A percentile compares a stretch with the other conserved stretches of the same genome.
These are phyloP conservation scores for Cavenderia fasciculata DNA, from an alignment of 78 protist genomes.

Conservation along the genomic window DNA sequence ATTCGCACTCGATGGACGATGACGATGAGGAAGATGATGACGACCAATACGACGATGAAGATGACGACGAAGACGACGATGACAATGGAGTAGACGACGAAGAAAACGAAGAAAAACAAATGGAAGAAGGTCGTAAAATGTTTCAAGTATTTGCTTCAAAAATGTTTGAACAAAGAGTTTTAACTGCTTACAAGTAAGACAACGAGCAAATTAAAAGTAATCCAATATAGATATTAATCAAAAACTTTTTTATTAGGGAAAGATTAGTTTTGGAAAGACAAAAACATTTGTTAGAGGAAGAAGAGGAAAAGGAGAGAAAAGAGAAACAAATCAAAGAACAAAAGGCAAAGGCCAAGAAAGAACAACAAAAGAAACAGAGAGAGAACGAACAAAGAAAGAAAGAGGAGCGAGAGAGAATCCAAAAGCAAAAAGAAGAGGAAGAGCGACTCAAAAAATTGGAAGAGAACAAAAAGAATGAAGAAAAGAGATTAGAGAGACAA, in stretches of 20 bases:
- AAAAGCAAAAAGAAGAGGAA: slow-evolving; percentile 44
- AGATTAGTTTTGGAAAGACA: slow-evolving; percentile 62
- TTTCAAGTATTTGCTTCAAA: slow-evolving; percentile 82
- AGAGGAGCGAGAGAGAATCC: slow-evolving; percentile 57
- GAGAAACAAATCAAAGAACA: slow-evolving; percentile 43
- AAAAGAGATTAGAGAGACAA: slow-evolving; percentile 67
- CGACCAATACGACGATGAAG: slow-evolving; percentile 21
- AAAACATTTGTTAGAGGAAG: slow-evolving; percentile 55
- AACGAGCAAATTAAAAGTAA: neutral
- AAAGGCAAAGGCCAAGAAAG: slow-evolving; percentile 29
- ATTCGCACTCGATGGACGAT: neutral
- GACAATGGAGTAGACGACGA: slow-evolving; percentile 29
- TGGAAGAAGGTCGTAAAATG: slow-evolving; percentile 85
- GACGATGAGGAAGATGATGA: slow-evolving; percentile 42
- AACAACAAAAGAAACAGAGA: slow-evolving; percentile 34
- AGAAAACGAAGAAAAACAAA: slow-evolving; percentile 70
- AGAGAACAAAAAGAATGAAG: slow-evolving; percentile 30
- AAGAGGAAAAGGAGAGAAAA: slow-evolving; percentile 27
- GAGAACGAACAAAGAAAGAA: slow-evolving; percentile 9
- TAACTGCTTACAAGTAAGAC: slow-evolving; percentile 52
- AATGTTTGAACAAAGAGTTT: slow-evolving; percentile 83
- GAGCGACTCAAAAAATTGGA: slow-evolving; percentile 9
- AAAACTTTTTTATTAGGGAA: slow-evolving; percentile 18
- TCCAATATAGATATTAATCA: neutral
- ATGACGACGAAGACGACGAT: slow-evolving; percentile 34